Base-by-base conservation (phyloP, 352 stramenopile genomes). In the Blastocystis sp. region DNA sequence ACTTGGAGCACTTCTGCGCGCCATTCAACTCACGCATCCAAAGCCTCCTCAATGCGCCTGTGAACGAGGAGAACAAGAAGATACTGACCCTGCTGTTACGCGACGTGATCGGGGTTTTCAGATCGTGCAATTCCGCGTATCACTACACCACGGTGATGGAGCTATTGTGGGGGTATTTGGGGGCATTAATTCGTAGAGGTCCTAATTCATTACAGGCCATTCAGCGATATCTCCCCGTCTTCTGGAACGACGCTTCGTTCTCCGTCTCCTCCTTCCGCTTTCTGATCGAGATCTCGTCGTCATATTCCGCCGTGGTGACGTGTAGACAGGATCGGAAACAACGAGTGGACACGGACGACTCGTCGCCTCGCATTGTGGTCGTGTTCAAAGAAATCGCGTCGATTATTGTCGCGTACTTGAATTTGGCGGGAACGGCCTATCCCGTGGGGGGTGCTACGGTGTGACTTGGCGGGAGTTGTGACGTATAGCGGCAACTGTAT, bases 1-100 rank as follows among this genome's bases (percentile, higher is more conserved):
- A 85, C 37, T 62, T 85, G n/a, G 74, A 85, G 26, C 50, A 45
- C 1, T 85, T 85, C 33, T 67, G 31, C 31, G n/a, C 24, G 31
- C 74, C 74, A 12, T 62, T 85, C 13, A 37, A 59, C 24, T 21
- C 2, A 26, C 4, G 51, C 19, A 29, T 85, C 1, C 50, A 67
- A 21, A 33, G 1, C 1, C 16, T 85, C 3, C 31, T 69, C 12
- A 12, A 67, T 3, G 21, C n/a, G 31, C 33, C 26, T 55, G 9
- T 6, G 9, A 55, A 6, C 10, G 31, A 24, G 39, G 19, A 50
- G 12, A 37, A 69, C 0, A n/a, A 9, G 33, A 35, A 51, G 19
- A 19, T n/a, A 67, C 45, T 85, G 24, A 29, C 31, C 12, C 2
- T 41, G 6, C 24, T 21, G 12, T 29, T 85, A 24, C 19, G 74